Base-by-base conservation (phyloP, 768 basidiomycete genomes). In the Termitomyces sp. region DNA sequence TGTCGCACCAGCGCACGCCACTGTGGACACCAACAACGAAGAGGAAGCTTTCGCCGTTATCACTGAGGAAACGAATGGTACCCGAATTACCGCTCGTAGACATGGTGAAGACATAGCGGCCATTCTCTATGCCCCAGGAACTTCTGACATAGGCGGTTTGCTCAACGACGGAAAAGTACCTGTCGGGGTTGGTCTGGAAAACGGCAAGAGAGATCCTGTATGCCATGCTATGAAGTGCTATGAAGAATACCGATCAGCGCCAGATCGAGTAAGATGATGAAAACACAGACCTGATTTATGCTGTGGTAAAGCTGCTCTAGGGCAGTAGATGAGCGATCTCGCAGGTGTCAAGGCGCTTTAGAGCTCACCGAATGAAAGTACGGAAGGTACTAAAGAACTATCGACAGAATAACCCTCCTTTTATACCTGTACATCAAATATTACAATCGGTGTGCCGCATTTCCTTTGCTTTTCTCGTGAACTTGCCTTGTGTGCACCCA, bases 1-100 rank as follows among this genome's bases (percentile, higher is more conserved):
- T 70, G 62, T 79, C 77, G 66, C 69, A 67, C 78, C 79, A 79
- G 6, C 71, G 67, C 62, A 70, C 71, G 68, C 72, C 71, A 69
- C 75, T 75, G 69, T 79, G 74, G 35, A 78, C 69, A 1, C 80
- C 78, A 28, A 79, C 38, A 13, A 69, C 69, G 63, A 75, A 62
- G 35, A 76, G 53, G 70, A 76, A 72, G 15, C 49, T 58, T 53
- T 78, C 76, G 59, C 68, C 72, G 7, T 54, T 66, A 50, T 69
- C 68, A 11, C 65, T 61, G 36, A 40, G 16, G 40, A 42, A 42
- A 13, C 40, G 40, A 42, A 42, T 51, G 8, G 68, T 66, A 8
- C 79, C 76, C 13, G 75, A 78, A 0, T 78, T 28, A 46, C 76
- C 78, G 28, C 28, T 28, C 28, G 28, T 28, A 4, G 28, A 28